phyloP scores from a whole-genome alignment of 2,329 filamentous ascomycete species.

The Stenocarpella maydis region DNA sequence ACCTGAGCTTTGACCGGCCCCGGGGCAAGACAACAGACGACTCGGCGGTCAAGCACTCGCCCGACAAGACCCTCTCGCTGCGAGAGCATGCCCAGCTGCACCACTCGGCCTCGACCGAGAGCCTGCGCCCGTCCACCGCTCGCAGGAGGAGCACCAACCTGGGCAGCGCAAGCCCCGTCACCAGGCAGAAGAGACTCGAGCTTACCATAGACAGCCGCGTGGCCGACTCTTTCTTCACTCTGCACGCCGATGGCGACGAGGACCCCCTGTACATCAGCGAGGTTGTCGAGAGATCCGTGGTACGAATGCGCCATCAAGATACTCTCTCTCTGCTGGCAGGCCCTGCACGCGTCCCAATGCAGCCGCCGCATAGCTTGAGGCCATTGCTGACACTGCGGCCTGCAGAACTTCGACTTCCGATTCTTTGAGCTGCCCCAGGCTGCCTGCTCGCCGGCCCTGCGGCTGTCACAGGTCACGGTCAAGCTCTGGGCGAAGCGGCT shows the following conservation, averaged over 20 bases:
- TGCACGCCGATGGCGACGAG: conserved; percentile 72
- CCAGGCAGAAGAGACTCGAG: conserved; percentile 79
- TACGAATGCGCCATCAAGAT: conserved; percentile 40
- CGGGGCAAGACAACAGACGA: conserved; percentile 76
- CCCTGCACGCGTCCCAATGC: background rate
- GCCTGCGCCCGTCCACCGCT: conserved; percentile 48
- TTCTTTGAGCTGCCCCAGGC: conserved; percentile 78
- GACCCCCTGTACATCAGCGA: conserved; percentile 94
- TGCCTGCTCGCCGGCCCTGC: conserved; percentile 68
- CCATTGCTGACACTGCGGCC: conserved; percentile 33
- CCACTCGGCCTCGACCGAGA: conserved; percentile 64
- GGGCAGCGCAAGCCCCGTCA: conserved; percentile 54
- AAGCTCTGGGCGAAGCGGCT: conserved; percentile 76
- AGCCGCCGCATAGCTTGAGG: background rate
- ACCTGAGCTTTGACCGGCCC: conserved; percentile 73
- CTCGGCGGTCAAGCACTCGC: conserved; percentile 74
- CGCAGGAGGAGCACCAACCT: conserved; percentile 60
- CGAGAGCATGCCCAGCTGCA: conserved; percentile 59
- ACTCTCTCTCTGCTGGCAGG: background rate
- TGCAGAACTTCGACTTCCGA: conserved; percentile 83
- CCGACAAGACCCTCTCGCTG: conserved; percentile 68
- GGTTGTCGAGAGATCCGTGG: conserved; percentile 76
- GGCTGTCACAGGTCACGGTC: conserved; percentile 70
- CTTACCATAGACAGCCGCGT: conserved; percentile 74
- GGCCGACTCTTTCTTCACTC: conserved; percentile 88